Base-by-base conservation (phyloP, 2,329 filamentous ascomycete genomes). In the Fusarium dimerum region DNA sequence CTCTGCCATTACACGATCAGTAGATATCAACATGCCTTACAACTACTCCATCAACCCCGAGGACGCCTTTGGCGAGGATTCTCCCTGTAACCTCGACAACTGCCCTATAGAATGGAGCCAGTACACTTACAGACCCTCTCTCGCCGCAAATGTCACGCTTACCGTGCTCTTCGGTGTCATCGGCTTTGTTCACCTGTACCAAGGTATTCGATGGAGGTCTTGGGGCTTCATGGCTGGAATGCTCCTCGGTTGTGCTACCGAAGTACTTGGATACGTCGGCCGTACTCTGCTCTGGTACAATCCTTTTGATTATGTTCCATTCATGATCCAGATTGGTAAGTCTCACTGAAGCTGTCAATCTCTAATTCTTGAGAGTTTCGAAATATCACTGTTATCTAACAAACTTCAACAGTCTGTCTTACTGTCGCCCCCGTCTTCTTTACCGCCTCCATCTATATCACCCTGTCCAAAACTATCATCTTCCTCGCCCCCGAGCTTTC, bases 371-470 rank as follows among this genome's bases (percentile, higher is more conserved):
- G 8, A 2, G 34, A 16, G 2, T 5, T 5, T 41, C 20, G 49
- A 44, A 48, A 58, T 50, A 43, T 36, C 9, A 36, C 13, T 3
- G 13, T 15, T 36, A 9, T 12, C 32, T 36, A 54, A 17, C 16
- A 26, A 26, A 20, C 0, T 17, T 29, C 12, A 20, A 18, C 45
- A 83, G 78, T 67, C 54, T 85, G 82, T 68, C 74, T 88, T 46
- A 86, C 82, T 5, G 67, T 70, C 55, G 73, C 71, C 10, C 73
- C 73, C 47, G 72, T 76, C 54, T 76, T 73, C 58, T 76, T 82
- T 78, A 59, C 82, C 29, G 86, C 85, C 1, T 83, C 83, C 52
- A 84, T 89, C 64, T 89, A 89, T 66, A 78, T 88, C 48, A 86
- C 82, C 30, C 76, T 87, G 30, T 71, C 68, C 57, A 72, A 72